phyloP scores from a whole-genome alignment of 1,284 basidiomycete species.

The Blastosporella zonata region DNA sequence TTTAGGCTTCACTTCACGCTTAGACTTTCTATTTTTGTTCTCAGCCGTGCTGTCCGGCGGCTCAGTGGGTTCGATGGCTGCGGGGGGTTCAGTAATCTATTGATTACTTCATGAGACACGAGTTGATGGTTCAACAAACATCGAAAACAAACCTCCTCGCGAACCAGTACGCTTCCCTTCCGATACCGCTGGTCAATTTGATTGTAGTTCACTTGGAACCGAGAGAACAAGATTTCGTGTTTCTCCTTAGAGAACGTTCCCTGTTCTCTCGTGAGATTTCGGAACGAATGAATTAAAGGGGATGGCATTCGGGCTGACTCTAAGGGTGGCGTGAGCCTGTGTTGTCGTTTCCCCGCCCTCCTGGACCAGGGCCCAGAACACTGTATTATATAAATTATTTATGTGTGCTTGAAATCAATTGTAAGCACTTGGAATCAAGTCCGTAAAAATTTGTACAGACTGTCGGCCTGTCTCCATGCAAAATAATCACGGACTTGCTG shows the following conservation, averaged over 20 bases:
- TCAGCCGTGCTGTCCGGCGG: not conserved
- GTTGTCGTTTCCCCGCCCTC: slow-evolving; percentile 73
- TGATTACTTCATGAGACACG: not conserved
- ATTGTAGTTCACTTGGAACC: slow-evolving; percentile 90
- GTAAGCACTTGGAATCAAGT: slow-evolving; percentile 12
- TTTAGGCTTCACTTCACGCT: slow-evolving; percentile 31
- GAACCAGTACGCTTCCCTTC: slow-evolving; percentile 85
- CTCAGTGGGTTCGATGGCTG: not conserved
- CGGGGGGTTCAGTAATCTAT: slow-evolving; percentile 7
- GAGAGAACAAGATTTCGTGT: slow-evolving; percentile 85
- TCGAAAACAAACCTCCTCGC: slow-evolving; percentile 45
- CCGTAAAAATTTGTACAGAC: slow-evolving; percentile 46
- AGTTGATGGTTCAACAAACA: not conserved
- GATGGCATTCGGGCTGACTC: slow-evolving; percentile 43
- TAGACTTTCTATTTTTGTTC: slow-evolving; percentile 21
- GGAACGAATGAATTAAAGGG: slow-evolving; percentile 1
- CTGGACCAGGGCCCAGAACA: slow-evolving; percentile 92
- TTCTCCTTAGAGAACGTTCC: slow-evolving; percentile 88
- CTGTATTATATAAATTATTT: slow-evolving; percentile 97
- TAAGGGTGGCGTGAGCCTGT: slow-evolving; percentile 80
- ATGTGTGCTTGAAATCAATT: slow-evolving; percentile 82
- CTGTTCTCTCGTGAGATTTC: slow-evolving; percentile 36
- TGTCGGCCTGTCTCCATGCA: slow-evolving; percentile 93
- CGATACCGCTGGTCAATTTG: slow-evolving; percentile 69
- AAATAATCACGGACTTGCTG: slow-evolving; percentile 89